phyloP scores from a whole-genome alignment of 352 stramenopile genomes.

The Thalassiosira gravida region DNA sequence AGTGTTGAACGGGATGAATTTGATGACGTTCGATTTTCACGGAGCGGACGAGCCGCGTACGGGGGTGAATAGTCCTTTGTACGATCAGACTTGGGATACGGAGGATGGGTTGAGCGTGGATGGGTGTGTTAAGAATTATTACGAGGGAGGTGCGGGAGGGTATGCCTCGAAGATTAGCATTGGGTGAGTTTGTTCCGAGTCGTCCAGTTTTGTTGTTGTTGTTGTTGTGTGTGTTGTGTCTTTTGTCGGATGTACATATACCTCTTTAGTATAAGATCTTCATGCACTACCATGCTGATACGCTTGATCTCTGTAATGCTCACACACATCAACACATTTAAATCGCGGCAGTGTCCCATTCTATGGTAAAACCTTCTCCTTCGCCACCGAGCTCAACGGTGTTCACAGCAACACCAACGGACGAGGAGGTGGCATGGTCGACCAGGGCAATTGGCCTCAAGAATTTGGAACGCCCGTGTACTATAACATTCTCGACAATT shows the following conservation, averaged over 20 bases:
- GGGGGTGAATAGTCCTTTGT: conserved; percentile 23
- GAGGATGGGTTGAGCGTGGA: conserved; percentile 34
- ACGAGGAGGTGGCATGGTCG: conserved; percentile 15
- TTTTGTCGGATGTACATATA: no score
- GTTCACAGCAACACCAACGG: conserved; percentile 39
- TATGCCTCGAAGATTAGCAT: conserved; percentile 52
- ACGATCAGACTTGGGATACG: not conserved
- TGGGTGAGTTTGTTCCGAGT: conserved; percentile 7
- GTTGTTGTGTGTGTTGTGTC: not conserved
- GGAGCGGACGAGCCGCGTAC: not conserved
- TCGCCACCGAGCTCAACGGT: conserved; percentile 36
- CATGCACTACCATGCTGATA: not conserved
- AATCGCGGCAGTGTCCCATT: conserved; percentile 24
- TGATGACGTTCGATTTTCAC: conserved; percentile 30
- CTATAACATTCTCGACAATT: conserved; percentile 58
- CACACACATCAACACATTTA: not conserved
- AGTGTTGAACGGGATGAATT: conserved; percentile 1
- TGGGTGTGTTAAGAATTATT: conserved; percentile 55
- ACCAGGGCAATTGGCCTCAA: conserved; percentile 49
- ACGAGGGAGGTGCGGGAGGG: conserved; percentile 22
- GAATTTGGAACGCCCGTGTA: conserved; percentile 54
- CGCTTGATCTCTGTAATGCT: not conserved
- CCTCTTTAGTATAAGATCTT: no score
- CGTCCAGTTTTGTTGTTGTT: not conserved
- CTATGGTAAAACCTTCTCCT: conserved; percentile 48